Conservation (phyloP, 1,284 basidiomycete species). For the Entoloma clypeatum region DNA sequence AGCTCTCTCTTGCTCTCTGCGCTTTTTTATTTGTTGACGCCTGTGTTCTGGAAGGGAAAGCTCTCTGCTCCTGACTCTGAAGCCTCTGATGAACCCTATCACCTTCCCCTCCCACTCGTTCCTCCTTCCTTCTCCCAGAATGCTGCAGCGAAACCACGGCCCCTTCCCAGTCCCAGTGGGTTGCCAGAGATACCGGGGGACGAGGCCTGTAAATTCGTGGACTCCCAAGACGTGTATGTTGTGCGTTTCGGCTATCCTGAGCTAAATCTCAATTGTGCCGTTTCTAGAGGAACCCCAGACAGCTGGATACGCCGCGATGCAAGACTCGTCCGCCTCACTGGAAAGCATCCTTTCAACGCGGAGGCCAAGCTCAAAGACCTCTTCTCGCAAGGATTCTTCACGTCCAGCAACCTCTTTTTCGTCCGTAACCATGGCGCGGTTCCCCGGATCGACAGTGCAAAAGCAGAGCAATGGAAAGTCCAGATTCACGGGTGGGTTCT, state of each 20-base stretch:
- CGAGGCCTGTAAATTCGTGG: conserved; percentile 7
- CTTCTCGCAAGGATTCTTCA: conserved; percentile 57
- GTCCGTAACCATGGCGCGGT: conserved; percentile 69
- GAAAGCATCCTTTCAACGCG: conserved; percentile 60
- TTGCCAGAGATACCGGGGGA: conserved; percentile 9
- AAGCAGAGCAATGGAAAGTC: conserved; percentile 46
- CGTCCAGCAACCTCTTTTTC: conserved; percentile 61
- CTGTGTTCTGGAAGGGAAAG: no score
- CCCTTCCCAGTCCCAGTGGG: background rate
- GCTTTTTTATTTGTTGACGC: no score
- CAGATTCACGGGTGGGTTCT: conserved; percentile 38
- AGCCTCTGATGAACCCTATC: no score
- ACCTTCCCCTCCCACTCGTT: no score
- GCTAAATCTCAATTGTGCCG: background rate
- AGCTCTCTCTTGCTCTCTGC: no score
- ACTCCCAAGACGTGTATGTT: conserved; percentile 12
- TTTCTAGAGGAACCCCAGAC: conserved; percentile 26
- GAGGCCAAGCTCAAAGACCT: conserved; percentile 52
- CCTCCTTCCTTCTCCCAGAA: no score
- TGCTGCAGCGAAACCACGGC: conserved; percentile 2
- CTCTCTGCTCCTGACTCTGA: no score
- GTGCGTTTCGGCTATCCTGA: background rate
- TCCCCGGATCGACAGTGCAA: conserved; percentile 42
- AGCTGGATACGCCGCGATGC: conserved; percentile 32
- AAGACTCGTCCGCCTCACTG: conserved; percentile 48